Evolutionary conservation across 306 rosid species (phyloP), one percentile per base, ranked within the genome.

Genomic region (Betula pendula): DNA sequence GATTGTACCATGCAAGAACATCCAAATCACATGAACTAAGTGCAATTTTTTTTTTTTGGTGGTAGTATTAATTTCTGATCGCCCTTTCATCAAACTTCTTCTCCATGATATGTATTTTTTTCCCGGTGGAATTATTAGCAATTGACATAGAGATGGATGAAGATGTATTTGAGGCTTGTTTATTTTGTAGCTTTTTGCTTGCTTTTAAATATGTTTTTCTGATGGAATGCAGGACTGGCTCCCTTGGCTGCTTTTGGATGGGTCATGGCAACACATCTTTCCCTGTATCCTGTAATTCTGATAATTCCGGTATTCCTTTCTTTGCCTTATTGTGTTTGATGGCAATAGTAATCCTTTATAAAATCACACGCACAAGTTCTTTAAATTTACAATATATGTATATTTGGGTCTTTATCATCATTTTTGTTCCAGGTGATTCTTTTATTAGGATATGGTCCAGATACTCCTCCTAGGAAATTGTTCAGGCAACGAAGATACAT

Each of bases 231-330:
- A 92, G 99, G 97, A 80, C 71, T 79, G 71, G 89, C 88, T 77
- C 87, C 91, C 1, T 71, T 92, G 85, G 97, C 97, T 17, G 99
- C 99, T 79, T 92, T 92, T 85, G 97, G 99, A 67, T 95, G 93
- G 97, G 96, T 95, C 85, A 81, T 89, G 91, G 97, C 99, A 50
- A 85, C 97, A 42, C 97, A 95, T 84, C 82, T 92, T 74, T 95
- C 98, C 76, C 88, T 95, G 73, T 95, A 92, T 87, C 97, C 97
- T 27, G 82, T 84, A 63, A 88, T 89, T 81, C 86, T 92, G 70
- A 82, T 92, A 78, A 85, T 92, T 84, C 97, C 98, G 2, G 98
- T 92, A 92, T 70, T 90, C 44, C 65, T 72, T 77, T 77, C 74
- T 51, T 76, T 58, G 77, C 43, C 78, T 29, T 59, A 5, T 33